phyloP scores from a whole-genome alignment of 495 filamentous ascomycete species.

The Thozetella sp. region DNA sequence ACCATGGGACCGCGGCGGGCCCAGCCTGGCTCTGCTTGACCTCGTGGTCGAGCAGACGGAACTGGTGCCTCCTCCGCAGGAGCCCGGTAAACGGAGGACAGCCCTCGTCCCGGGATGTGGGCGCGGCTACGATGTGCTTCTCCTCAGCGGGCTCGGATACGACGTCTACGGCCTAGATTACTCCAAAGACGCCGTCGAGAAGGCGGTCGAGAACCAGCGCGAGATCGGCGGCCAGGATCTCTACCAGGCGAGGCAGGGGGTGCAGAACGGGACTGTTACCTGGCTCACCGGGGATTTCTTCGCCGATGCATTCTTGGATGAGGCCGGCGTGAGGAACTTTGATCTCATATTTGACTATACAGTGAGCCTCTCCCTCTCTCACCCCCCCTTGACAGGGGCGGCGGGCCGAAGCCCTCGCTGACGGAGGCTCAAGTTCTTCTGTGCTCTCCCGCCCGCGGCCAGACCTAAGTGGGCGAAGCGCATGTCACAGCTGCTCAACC shows the following conservation, averaged over 20 bases:
- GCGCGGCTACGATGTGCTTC: constrained; percentile 71
- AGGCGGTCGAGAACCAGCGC: constrained; percentile 50
- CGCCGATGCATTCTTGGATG: constrained; percentile 57
- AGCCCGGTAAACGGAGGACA: constrained; percentile 32
- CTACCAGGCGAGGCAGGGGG: constrained; percentile 49
- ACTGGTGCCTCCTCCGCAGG: constrained; percentile 44
- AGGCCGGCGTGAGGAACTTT: constrained; percentile 52
- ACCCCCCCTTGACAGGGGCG: too few relatives aligned
- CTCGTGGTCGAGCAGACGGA: constrained; percentile 42
- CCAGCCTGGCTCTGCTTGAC: constrained; percentile 70
- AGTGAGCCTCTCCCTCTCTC: constrained; percentile 44
- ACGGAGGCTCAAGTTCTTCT: constrained; percentile 65
- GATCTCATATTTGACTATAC: constrained; percentile 88
- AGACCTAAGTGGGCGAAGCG: constrained; percentile 72
- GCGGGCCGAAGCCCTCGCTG: too few relatives aligned
- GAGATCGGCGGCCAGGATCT: constrained; percentile 19
- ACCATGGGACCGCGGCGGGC: constrained; percentile 71
- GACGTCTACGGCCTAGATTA: constrained; percentile 75
- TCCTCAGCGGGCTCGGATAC: constrained; percentile 71
- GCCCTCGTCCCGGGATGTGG: constrained; percentile 77
- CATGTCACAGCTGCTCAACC: constrained; percentile 64
- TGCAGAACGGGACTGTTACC: constrained; percentile 53
- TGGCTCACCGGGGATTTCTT: constrained; percentile 79
- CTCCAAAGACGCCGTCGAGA: constrained; percentile 56
- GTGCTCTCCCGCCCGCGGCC: constrained; percentile 65